These are phyloP conservation scores for Scedosporium aurantiacum DNA, from an alignment of 2,329 filamentous ascomycete species.

Conservation along the genomic window DNA sequence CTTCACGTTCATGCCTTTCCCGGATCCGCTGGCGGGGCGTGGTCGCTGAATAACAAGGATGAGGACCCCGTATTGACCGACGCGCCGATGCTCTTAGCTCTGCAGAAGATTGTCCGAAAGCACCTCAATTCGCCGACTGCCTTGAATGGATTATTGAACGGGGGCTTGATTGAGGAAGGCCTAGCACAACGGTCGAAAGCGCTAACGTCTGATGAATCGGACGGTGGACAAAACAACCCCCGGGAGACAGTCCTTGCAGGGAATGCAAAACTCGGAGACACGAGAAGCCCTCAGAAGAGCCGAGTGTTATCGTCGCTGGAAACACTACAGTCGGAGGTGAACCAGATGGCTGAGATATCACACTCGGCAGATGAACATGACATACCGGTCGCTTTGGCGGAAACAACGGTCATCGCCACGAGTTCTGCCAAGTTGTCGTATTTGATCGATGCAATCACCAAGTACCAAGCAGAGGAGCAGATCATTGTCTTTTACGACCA, in stretches of 20 bases:
- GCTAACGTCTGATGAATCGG: neutral
- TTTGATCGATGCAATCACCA: conserved; percentile 60
- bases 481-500: conserved; percentile 90
- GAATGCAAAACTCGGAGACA: conserved; percentile 5
- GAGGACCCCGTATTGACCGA: conserved; percentile 40
- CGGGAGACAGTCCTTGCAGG: neutral
- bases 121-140: conserved; percentile 30
- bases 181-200: conserved; percentile 1
- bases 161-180: conserved; percentile 31
- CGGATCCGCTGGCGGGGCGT: conserved; percentile 44
- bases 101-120: conserved; percentile 41
- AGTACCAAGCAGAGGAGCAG: conserved; percentile 63
- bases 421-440: conserved; percentile 83
- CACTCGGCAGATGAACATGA: conserved; percentile 12
- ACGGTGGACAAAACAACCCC: neutral
- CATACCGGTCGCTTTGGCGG: conserved; percentile 39
- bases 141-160: conserved; percentile 36
- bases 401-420: conserved; percentile 61
- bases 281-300: conserved; percentile 8
- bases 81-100: conserved; percentile 35
- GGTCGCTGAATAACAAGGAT: conserved; percentile 50
- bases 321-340: neutral
- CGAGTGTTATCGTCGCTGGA: neutral
- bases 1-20: conserved; percentile 62
- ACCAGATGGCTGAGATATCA: conserved; percentile 4